These are phyloP conservation scores for Phytophthora agathidicida DNA, from an alignment of 352 stramenopile species.

Conservation along the genomic window DNA sequence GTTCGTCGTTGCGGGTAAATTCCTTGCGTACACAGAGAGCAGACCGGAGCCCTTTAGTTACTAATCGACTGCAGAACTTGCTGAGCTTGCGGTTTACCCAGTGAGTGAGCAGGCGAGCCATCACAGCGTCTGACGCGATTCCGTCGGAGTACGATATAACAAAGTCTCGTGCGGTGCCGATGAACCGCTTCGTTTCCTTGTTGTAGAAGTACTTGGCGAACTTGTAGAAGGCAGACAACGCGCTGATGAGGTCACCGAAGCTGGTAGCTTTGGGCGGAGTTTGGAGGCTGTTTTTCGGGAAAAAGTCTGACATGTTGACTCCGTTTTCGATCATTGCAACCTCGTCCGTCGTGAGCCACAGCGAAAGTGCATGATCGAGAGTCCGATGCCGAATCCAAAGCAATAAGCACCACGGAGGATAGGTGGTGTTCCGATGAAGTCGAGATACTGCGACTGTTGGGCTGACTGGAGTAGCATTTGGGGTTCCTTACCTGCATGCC, in stretches of 20 bases:
- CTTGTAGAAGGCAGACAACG: constrained; percentile 7
- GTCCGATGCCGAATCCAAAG: constrained; percentile 15
- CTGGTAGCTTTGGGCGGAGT: neutral
- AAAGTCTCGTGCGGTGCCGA: neutral
- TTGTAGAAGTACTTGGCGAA: constrained; percentile 23
- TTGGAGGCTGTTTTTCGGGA: neutral
- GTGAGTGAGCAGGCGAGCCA: constrained; percentile 8
- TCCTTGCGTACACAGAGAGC: neutral
- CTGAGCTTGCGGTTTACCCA: constrained; percentile 13
- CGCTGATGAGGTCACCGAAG: constrained; percentile 1
- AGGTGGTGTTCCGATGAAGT: constrained; percentile 7
- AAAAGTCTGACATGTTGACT: constrained; percentile 16
- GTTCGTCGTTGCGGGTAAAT: constrained; percentile 10
- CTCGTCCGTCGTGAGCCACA: neutral
- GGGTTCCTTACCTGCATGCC: constrained; percentile 13
- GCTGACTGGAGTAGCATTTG: constrained; percentile 10
- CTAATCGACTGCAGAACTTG: constrained; percentile 1
- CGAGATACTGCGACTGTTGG: constrained; percentile 13
- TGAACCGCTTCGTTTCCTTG: constrained; percentile 7
- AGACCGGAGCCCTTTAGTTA: neutral
- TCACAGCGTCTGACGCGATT: neutral
- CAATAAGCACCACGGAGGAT: constrained; percentile 2
- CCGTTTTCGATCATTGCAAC: neutral
- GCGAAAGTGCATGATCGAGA: constrained; percentile 18
- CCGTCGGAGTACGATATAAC: constrained; percentile 3